A percentile compares a stretch with the other conserved stretches of the same genome.
These are phyloP conservation scores for Kokia cookei DNA, from an alignment of 441 rosid species.

Conservation along the genomic window DNA sequence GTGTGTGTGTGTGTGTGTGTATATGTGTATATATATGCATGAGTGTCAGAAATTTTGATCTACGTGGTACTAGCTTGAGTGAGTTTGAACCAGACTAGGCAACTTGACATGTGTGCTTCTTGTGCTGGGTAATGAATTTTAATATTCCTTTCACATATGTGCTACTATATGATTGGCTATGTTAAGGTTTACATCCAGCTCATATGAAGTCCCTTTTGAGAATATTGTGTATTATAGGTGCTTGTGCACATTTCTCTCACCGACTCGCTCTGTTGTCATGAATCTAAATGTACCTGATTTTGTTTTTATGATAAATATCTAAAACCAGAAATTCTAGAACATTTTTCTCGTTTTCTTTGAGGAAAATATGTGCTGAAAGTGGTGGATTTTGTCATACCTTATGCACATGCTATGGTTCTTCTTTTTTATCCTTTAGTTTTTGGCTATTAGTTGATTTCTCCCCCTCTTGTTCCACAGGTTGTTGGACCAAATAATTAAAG, in stretches of 20 bases:
- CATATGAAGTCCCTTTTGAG: background rate
- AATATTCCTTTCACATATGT: background rate
- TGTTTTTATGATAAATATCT: background rate
- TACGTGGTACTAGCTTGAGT: background rate
- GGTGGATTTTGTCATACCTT: background rate
- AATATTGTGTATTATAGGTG: background rate
- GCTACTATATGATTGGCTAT: background rate
- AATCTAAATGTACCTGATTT: background rate
- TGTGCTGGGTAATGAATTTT: background rate
- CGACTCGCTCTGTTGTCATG: background rate
- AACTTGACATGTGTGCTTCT: background rate
- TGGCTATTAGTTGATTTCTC: background rate
- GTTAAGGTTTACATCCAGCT: background rate
- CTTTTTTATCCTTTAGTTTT: background rate
- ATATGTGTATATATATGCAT: too few relatives aligned
- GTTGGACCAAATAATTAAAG: background rate
- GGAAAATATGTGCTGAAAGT: background rate
- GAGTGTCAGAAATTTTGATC: background rate
- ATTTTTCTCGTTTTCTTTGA: background rate
- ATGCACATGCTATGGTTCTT: background rate
- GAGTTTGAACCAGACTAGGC: background rate
- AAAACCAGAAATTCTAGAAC: background rate
- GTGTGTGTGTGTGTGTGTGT: too few relatives aligned
- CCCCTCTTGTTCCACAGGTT: conserved; percentile 6
- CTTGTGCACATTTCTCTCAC: background rate